Base-by-base conservation (phyloP, 164 flowering plant genomes). In the Liriodendron chinense region DNA sequence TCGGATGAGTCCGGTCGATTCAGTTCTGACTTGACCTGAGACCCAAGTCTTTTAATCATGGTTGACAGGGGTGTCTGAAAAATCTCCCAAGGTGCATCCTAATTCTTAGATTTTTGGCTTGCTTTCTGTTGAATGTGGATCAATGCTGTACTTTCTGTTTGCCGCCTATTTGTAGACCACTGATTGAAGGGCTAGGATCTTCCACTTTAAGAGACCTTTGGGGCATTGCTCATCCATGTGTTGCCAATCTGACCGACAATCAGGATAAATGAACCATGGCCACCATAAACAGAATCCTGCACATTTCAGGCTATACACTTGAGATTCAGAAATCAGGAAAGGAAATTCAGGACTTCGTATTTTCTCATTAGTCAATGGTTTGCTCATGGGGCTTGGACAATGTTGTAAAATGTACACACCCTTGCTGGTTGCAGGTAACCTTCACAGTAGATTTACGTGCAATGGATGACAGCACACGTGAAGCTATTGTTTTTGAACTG, bases 381-480 rank as follows among this genome's bases (percentile, higher is more conserved):
- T 53, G 13, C 59, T 53, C 18, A 16, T 12, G 13, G 13, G 59
- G 18, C 59, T 53, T 53, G 16, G 18, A 53, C 59, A 53, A 9
- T 53, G 16, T 53, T 53, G 9, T 14, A 16, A 16, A 53, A 75
- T 21, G 43, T 34, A 34, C 43, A 34, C 0, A 61, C 69, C 22
- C 21, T 13, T 74, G 18, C 48, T 67, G 49, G 21, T 80, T 81
- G 69, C 91, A 94, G 99, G 98, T 93, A 68, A 84, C 88, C 3
- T 96, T 94, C 84, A 96, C 97, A 7, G 89, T 96, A 47, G 99
- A 96, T 85, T 73, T 94, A 81, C 97, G 98, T 49, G 86, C 98
- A 48, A 91, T 88, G 69, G 92, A 94, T 79, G 92, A 96, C 80
- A 77, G 76, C 76, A 94, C 92, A 65, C 90, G 99, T 26, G 98